Evolutionary conservation across 2,329 filamentous ascomycete genomes (phyloP).

Genomic region (Clonostachys solani): DNA sequence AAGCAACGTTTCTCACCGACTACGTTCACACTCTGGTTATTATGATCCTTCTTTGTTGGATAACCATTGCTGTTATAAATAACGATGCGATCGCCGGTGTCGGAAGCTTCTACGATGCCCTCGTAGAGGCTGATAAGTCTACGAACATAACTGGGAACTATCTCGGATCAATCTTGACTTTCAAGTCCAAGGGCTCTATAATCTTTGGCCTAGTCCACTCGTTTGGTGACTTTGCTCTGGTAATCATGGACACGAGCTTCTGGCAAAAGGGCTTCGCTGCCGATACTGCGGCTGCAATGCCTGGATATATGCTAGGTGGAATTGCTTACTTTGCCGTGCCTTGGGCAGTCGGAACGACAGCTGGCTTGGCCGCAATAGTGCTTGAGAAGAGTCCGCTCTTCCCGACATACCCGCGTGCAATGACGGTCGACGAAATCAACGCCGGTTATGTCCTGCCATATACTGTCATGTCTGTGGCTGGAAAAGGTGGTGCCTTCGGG

Average conservation of each 20-base stretch:
- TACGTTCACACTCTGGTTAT: slow-evolving; percentile 85
- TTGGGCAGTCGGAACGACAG: slow-evolving; percentile 83
- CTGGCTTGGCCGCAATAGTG: slow-evolving; percentile 78
- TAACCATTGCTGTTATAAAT: slow-evolving; percentile 77
- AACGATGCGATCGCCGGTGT: slow-evolving; percentile 69
- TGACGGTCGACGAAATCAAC: slow-evolving; percentile 69
- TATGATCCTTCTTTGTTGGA: slow-evolving; percentile 66
- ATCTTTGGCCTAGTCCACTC: not conserved
- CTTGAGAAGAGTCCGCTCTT: slow-evolving; percentile 71
- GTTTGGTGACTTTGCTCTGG: not conserved
- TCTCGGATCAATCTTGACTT: no score
- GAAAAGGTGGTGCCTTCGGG: slow-evolving; percentile 73
- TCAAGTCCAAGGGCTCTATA: no score
- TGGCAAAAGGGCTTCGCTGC: slow-evolving; percentile 94
- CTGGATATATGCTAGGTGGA: slow-evolving; percentile 83
- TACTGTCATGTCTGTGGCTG: slow-evolving; percentile 78
- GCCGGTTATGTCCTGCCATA: slow-evolving; percentile 83
- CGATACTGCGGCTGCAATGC: slow-evolving; percentile 77
- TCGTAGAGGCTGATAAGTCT: slow-evolving; percentile 61
- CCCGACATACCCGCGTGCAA: slow-evolving; percentile 68
- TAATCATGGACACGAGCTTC: slow-evolving; percentile 49
- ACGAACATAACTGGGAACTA: not conserved
- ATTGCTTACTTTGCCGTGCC: slow-evolving; percentile 91
- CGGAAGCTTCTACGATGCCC: slow-evolving; percentile 80
- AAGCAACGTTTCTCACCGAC: slow-evolving; percentile 82